A percentile compares a stretch with the other conserved stretches of the same genome.
Evolutionary conservation across 1,284 basidiomycete genomes (phyloP).

Genomic region (Polyporus tsugae): DNA sequence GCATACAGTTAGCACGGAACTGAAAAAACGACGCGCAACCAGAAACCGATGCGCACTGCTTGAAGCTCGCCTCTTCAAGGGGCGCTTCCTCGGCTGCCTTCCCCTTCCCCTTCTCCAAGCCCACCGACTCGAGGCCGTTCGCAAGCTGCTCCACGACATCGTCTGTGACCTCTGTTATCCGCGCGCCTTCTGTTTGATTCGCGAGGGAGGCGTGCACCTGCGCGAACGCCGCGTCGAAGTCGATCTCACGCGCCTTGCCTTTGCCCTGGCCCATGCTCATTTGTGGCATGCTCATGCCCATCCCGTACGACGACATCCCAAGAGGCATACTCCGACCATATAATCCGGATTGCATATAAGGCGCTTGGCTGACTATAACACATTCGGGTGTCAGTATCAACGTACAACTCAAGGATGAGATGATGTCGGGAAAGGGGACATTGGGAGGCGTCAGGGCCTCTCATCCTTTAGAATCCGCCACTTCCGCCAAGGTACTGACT

Average conservation of each 20-base stretch:
- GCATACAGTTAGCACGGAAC: slow-evolving; percentile 13
- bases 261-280: slow-evolving; percentile 63
- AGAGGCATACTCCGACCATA: slow-evolving; percentile 43
- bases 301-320: slow-evolving; percentile 33
- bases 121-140: slow-evolving; percentile 49
- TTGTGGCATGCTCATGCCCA: slow-evolving; percentile 28
- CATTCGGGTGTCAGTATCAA: neutral
- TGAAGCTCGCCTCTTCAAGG: slow-evolving; percentile 47
- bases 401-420: neutral
- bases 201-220: slow-evolving; percentile 61
- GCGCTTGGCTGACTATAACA: slow-evolving; percentile 30
- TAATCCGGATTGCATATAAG: slow-evolving; percentile 47
- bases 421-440: neutral
- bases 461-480: neutral
- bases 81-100: slow-evolving; percentile 41
- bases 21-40: neutral
- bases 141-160: slow-evolving; percentile 49
- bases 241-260: slow-evolving; percentile 76
- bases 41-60: slow-evolving; percentile 48
- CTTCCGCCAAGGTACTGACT: no score
- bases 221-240: slow-evolving; percentile 82
- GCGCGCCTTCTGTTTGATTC: slow-evolving; percentile 52
- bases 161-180: slow-evolving; percentile 62
- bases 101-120: slow-evolving; percentile 39
- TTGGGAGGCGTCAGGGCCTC: no score